Base-by-base conservation (phyloP, 176 grass and related monocot species). In the Carex littledalei region DNA sequence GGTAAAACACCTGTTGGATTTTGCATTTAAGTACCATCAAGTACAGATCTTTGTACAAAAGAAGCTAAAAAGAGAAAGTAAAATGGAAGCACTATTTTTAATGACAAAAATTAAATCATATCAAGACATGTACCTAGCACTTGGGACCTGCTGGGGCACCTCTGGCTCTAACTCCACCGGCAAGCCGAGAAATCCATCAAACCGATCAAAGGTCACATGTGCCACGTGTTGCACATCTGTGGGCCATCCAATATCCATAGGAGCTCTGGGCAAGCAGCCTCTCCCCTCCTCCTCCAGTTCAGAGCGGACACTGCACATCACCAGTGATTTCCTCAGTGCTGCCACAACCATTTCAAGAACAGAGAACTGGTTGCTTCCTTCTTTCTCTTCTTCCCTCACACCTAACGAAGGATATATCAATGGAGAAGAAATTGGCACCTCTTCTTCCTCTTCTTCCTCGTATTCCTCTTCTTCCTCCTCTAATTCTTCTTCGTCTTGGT, bases 121-220 rank as follows among this genome's bases (percentile, higher is more conserved):
- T 78, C 73, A 78, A 32, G 49, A 78, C 17, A 76, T 24, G 82
- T 52, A 99, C 97, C 96, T 95, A 88, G 94, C 93, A 80, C 97
- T 90, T 70, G 97, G 97, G 65, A 85, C 85, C 45, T 84, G 85
- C 0, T 37, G 14, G 0, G 87, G 97, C 82, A 99, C 87, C 31
- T 99, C 91, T 6, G 90, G 87, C 80, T 95, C 85, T 53, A 95
- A 79, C 88, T 99, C 93, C 10, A 89, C 85, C 22, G 97, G 97
- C 58, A 99, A 90, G 12, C 97, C 97, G 78, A 95, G 93, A 84
- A 99, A 99, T 0, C 97, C 97, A 8, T 87, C 90, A 70, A 94
- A 99, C 57, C 88, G 93, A 89, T 99, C 97, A 89, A 99, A 94
- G 61, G 93, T 95, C 60, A 99, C 97, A 65, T 99, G 97, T 1